Conservation (phyloP, 163 green algal species). For the Scenedesmus sp. region DNA sequence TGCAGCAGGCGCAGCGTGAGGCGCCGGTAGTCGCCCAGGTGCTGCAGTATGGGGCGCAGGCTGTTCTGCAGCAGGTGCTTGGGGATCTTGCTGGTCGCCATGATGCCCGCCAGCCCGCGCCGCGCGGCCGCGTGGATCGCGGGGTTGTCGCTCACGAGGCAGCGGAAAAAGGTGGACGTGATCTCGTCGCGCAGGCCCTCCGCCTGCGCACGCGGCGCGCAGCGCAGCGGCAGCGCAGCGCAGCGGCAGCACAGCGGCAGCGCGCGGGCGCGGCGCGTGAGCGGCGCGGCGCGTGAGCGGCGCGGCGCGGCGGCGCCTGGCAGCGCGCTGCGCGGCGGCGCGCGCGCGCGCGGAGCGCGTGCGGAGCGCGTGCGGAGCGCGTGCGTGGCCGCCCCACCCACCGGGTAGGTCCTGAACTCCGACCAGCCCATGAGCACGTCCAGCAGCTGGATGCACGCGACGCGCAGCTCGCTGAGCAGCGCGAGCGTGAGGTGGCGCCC, state of each 20-base stretch:
- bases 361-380: too few species aligned
- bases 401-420: conserved; percentile 65
- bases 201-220: too few species aligned
- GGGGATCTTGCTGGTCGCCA: conserved; percentile 59
- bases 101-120: conserved; percentile 16
- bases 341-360: too few species aligned
- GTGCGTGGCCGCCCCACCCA: background rate
- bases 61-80: conserved; percentile 86
- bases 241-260: too few species aligned
- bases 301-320: too few species aligned
- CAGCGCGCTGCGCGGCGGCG: too few species aligned
- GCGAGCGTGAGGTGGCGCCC: conserved; percentile 52
- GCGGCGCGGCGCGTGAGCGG: too few species aligned
- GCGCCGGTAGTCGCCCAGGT: conserved; percentile 83
- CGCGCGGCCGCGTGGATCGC: conserved; percentile 18
- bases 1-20: conserved; percentile 88
- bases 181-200: conserved; percentile 66
- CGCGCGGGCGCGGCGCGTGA: too few species aligned
- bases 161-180: conserved; percentile 79
- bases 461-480: conserved; percentile 66
- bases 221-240: too few species aligned
- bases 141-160: conserved; percentile 55
- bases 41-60: conserved; percentile 89
- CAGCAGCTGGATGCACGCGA: conserved; percentile 82
- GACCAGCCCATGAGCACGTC: conserved; percentile 76